Conservation (phyloP, 2,329 filamentous ascomycete genomes). For the Fusarium sp. region DNA sequence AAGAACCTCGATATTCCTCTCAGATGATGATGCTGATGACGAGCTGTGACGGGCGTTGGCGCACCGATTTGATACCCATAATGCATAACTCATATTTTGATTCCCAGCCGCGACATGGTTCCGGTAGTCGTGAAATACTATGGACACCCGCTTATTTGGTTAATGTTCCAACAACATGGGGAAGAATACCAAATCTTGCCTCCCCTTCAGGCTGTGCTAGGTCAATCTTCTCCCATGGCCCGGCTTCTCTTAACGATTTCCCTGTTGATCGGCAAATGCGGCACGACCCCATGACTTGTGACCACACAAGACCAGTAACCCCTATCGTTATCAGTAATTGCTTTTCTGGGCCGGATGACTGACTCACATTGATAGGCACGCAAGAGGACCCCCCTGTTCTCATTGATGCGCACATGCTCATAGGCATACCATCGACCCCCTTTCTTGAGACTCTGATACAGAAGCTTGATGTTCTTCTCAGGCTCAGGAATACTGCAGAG, state of each 20-base stretch:
- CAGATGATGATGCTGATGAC: conserved; percentile 52
- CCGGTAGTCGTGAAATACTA: neutral
- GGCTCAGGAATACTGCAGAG: conserved; percentile 72
- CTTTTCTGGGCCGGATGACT: neutral
- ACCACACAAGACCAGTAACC: conserved; percentile 63
- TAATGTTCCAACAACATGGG: conserved; percentile 62
- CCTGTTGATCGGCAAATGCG: conserved; percentile 60
- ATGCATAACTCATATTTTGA: conserved; percentile 5
- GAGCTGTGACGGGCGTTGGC: conserved; percentile 44
- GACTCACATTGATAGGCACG: conserved; percentile 62
- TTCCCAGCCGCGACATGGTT: neutral
- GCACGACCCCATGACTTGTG: conserved; percentile 61
- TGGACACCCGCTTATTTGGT: conserved; percentile 54
- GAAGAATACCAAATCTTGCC: conserved; percentile 55
- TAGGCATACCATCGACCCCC: conserved; percentile 71
- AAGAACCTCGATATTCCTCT: conserved; percentile 50
- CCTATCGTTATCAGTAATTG: conserved; percentile 47
- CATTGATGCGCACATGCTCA: conserved; percentile 63
- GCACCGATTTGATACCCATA: conserved; percentile 39
- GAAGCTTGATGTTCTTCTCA: conserved; percentile 61
- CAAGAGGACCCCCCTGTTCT: conserved; percentile 53
- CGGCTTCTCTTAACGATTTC: conserved; percentile 58
- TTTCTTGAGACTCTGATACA: conserved; percentile 68
- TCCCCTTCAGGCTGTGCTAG: conserved; percentile 54
- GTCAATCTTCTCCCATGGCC: conserved; percentile 61